A percentile compares a stretch with the other conserved stretches of the same genome.
Evolutionary conservation across 2,329 filamentous ascomycete species (phyloP).

Genomic region (Phaeosphaeriaceae sp.): DNA sequence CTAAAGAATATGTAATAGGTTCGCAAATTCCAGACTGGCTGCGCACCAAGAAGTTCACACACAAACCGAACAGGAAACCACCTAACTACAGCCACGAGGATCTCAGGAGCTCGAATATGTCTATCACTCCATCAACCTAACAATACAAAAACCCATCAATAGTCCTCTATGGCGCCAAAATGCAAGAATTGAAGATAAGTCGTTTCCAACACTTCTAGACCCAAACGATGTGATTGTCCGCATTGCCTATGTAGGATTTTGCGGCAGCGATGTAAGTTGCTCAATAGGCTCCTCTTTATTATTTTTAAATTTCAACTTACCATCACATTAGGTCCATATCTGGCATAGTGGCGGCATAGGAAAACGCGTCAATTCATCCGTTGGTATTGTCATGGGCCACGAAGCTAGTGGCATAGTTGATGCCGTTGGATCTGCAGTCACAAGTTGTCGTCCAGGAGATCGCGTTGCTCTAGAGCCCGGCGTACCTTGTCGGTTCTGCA

Average conservation of each 20-base stretch:
- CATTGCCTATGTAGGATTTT: constrained; percentile 55
- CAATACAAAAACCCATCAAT: constrained; percentile 50
- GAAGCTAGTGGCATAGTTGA: constrained; percentile 85
- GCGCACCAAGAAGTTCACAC: background rate
- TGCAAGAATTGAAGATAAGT: constrained; percentile 48
- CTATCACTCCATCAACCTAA: background rate
- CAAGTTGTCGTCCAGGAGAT: constrained; percentile 76
- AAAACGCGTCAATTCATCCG: constrained; percentile 77
- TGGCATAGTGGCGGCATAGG: constrained; percentile 95
- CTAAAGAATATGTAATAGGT: background rate
- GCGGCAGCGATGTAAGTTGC: constrained; percentile 44
- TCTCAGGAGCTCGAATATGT: constrained; percentile 1
- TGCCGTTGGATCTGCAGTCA: constrained; percentile 79
- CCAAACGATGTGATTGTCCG: constrained; percentile 52
- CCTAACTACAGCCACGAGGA: background rate
- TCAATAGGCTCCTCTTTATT: no score
- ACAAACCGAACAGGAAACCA: background rate
- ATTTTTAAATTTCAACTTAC: background rate
- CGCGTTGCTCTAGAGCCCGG: constrained; percentile 92
- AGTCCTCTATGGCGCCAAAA: constrained; percentile 50
- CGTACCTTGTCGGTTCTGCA: constrained; percentile 85
- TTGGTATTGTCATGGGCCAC: constrained; percentile 87
- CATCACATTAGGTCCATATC: constrained; percentile 72
- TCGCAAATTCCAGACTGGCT: background rate
- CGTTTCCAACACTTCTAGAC: constrained; percentile 45